Evolutionary conservation across 1,139 yeast species (phyloP).

Genomic region (Kodamaea sp.): DNA sequence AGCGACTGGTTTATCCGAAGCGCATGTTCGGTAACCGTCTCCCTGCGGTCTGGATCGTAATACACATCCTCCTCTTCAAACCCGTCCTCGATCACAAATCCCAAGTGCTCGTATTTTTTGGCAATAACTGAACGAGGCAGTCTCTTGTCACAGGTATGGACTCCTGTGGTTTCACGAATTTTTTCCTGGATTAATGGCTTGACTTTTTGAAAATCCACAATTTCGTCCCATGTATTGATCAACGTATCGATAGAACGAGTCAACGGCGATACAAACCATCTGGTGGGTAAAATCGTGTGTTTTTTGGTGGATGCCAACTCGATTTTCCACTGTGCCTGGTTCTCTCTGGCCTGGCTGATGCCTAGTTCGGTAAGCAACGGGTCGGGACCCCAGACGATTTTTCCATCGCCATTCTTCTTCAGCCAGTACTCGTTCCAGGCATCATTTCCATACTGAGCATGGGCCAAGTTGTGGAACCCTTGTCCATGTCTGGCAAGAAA

Average conservation of each 20-base stretch:
- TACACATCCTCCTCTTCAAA: constrained; percentile 43
- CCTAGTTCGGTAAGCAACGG: constrained; percentile 47
- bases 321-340: constrained; percentile 18
- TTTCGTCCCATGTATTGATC: constrained; percentile 27
- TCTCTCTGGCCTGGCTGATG: constrained; percentile 36
- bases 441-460: constrained; percentile 41
- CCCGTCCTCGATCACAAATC: constrained; percentile 38
- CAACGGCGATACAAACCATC: constrained; percentile 39
- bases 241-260: constrained; percentile 41
- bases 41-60: constrained; percentile 40
- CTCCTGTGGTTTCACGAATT: constrained; percentile 46
- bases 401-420: constrained; percentile 44
- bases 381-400: constrained; percentile 50
- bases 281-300: constrained; percentile 30
- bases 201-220: constrained; percentile 26
- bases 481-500: constrained; percentile 50
- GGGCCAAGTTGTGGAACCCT: constrained; percentile 49
- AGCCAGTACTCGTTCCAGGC: constrained; percentile 49
- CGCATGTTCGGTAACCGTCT: constrained; percentile 43
- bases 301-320: constrained; percentile 16
- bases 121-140: constrained; percentile 34
- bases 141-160: constrained; percentile 47
- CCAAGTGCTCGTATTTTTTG: constrained; percentile 27
- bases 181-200: constrained; percentile 42
- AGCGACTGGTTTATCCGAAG: constrained; percentile 37